A percentile compares a stretch with the other conserved stretches of the same genome.
These are phyloP conservation scores for Trametes meyenii DNA, from an alignment of 768 basidiomycete species.

Conservation along the genomic window DNA sequence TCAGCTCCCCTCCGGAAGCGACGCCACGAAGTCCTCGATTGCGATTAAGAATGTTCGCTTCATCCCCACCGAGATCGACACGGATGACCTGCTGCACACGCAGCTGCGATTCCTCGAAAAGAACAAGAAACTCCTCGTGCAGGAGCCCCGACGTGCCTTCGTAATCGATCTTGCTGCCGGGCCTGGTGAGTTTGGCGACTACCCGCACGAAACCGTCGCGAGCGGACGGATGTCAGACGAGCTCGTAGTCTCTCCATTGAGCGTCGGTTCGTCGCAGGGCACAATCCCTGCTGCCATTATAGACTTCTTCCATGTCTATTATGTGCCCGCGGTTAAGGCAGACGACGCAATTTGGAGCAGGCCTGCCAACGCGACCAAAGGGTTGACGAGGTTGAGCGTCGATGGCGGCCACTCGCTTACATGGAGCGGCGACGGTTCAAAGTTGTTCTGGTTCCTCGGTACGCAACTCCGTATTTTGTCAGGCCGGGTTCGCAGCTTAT, in stretches of 20 bases:
- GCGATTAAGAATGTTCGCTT: constrained; percentile 50
- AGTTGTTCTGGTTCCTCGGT: constrained; percentile 78
- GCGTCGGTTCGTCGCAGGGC: constrained; percentile 7
- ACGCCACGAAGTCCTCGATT: constrained; percentile 33
- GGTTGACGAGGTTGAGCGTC: constrained; percentile 62
- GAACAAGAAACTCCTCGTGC: constrained; percentile 58
- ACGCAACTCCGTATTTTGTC: constrained; percentile 13
- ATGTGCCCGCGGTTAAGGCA: constrained; percentile 46
- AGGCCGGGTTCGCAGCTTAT: too few species aligned
- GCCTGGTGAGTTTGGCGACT: constrained; percentile 50
- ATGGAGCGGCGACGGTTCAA: constrained; percentile 64
- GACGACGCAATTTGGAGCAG: constrained; percentile 64
- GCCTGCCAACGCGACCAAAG: constrained; percentile 65
- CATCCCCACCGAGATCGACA: constrained; percentile 54
- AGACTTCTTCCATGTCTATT: constrained; percentile 70
- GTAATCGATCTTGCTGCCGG: constrained; percentile 52
- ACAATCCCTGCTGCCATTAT: constrained; percentile 57
- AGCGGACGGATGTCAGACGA: constrained; percentile 61
- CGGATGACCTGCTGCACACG: constrained; percentile 42
- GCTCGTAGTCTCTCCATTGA: constrained; percentile 46
- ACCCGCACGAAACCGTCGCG: constrained; percentile 50
- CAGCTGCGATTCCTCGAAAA: constrained; percentile 59
- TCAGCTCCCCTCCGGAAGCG: constrained; percentile 44
- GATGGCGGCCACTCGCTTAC: constrained; percentile 76
- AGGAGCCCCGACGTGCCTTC: constrained; percentile 54